These are phyloP conservation scores for Selenicereus undatus DNA, from an alignment of 148 eudicot species.

Conservation along the genomic window DNA sequence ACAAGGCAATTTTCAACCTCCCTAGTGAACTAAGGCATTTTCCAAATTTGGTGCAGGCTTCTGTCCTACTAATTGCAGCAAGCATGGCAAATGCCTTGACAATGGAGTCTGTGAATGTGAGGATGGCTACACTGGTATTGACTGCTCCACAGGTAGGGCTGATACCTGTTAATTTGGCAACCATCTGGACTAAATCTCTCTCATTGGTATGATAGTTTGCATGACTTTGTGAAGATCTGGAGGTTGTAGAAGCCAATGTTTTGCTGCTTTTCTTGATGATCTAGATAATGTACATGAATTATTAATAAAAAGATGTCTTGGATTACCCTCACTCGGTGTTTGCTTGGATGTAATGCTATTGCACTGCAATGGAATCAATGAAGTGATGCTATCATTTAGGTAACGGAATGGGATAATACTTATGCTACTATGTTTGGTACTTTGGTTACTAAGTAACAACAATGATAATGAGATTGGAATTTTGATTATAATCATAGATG, in stretches of 20 bases:
- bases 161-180: background rate
- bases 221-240: background rate
- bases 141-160: conserved; percentile 85
- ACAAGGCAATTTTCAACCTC: background rate
- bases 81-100: conserved; percentile 72
- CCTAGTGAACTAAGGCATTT: conserved; percentile 5
- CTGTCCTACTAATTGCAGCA: conserved; percentile 75
- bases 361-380: background rate
- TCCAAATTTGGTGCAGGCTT: conserved; percentile 44
- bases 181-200: background rate
- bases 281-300: background rate
- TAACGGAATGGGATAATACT: background rate
- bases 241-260: background rate
- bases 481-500: background rate
- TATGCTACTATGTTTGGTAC: background rate
- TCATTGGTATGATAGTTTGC: background rate
- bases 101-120: conserved; percentile 73
- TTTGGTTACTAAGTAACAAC: background rate
- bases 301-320: background rate
- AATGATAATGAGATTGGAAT: background rate
- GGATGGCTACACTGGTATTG: conserved; percentile 78
- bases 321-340: background rate
- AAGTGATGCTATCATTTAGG: background rate
- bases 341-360: background rate
- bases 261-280: background rate